Percentiles rank a stretch among this genome's conserved stretches.
Evolutionary conservation across 2,329 filamentous ascomycete species (phyloP).

Genomic region (Hirsutella thompsonii): DNA sequence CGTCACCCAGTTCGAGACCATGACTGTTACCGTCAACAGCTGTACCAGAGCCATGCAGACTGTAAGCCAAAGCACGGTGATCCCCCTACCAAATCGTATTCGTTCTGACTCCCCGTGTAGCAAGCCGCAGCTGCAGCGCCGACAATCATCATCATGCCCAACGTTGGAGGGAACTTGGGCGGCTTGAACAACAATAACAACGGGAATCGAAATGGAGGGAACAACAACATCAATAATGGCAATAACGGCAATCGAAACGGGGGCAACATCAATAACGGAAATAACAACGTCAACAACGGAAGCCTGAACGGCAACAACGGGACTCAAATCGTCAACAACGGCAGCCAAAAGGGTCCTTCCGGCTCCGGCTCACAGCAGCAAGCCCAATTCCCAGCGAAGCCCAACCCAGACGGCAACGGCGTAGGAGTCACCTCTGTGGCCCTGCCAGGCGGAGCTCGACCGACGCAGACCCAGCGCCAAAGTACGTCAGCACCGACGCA

Average conservation of each 20-base stretch:
- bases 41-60: too few species aligned
- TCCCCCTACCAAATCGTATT: background rate
- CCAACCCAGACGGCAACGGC: background rate
- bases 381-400: background rate
- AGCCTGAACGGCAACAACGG: background rate
- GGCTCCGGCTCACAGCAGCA: background rate
- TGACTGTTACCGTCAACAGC: background rate
- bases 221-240: background rate
- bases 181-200: background rate
- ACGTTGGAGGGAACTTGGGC: too few species aligned
- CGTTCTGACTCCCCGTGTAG: background rate
- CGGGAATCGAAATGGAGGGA: background rate
- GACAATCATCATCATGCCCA: background rate
- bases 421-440: background rate
- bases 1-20: background rate
- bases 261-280: background rate
- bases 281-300: background rate
- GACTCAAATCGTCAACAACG: background rate
- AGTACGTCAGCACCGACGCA: too few species aligned
- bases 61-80: background rate
- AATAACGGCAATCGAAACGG: background rate
- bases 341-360: background rate
- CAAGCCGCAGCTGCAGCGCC: background rate
- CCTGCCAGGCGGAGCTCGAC: background rate
- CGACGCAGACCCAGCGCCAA: too few species aligned